phyloP scores from a whole-genome alignment of 176 grass and related monocot genomes.

The Raddia distichophylla region DNA sequence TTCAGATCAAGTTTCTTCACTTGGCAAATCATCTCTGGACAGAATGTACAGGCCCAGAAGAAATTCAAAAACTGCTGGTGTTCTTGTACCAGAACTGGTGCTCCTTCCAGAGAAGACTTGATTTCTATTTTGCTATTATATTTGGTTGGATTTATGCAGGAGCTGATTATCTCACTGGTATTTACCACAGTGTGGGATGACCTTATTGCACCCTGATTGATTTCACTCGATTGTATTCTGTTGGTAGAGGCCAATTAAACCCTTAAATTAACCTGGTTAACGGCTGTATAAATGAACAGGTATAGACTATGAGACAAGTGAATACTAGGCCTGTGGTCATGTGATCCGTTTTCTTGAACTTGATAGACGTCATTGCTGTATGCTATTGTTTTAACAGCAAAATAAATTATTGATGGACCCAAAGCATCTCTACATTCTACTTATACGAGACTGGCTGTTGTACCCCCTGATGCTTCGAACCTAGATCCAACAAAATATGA shows the following conservation, averaged over 20 bases:
- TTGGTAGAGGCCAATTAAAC: constrained; percentile 33
- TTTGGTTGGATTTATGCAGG: constrained; percentile 32
- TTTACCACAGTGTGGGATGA: background rate
- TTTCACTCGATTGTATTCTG: constrained; percentile 20
- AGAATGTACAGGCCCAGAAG: background rate
- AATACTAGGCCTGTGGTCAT: background rate
- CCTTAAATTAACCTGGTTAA: constrained; percentile 19
- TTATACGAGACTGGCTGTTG: background rate
- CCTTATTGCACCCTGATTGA: constrained; percentile 1
- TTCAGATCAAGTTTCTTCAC: constrained; percentile 44
- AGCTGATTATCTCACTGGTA: constrained; percentile 2
- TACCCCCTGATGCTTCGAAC: background rate
- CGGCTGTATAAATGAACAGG: constrained; percentile 15
- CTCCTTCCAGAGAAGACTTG: constrained; percentile 23
- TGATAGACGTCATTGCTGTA: background rate
- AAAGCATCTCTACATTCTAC: background rate
- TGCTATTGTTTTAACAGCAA: constrained; percentile 6
- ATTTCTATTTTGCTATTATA: background rate
- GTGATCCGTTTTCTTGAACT: background rate
- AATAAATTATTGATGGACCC: constrained; percentile 21
- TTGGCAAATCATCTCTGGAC: constrained; percentile 29
- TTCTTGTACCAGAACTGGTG: constrained; percentile 11
- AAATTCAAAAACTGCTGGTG: constrained; percentile 27
- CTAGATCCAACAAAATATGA: too few relatives aligned
- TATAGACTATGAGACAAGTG: constrained; percentile 2